phyloP scores from a whole-genome alignment of 2,329 filamentous ascomycete species.

The Teratosphaeria epicoccoides region DNA sequence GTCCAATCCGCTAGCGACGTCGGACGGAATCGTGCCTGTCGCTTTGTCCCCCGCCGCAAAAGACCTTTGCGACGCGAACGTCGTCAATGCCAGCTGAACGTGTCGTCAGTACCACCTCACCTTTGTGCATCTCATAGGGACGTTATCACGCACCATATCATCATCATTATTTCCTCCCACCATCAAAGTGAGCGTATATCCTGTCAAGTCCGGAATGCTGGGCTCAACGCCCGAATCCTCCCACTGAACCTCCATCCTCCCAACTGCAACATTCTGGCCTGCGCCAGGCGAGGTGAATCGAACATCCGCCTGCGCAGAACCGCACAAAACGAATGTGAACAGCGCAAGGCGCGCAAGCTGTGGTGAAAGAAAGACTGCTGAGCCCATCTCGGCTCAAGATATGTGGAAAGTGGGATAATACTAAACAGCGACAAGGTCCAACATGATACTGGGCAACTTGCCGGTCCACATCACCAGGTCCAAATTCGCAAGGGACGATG shows the following conservation, averaged over 20 bases:
- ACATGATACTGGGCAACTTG: no score
- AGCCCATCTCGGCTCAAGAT: not conserved
- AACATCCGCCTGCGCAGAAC: not conserved
- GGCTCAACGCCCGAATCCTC: constrained; percentile 1
- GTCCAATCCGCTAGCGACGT: not conserved
- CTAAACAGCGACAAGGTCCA: not conserved
- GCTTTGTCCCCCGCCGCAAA: not conserved
- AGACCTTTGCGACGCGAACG: constrained; percentile 1
- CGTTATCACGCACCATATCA: not conserved
- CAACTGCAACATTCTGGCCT: not conserved
- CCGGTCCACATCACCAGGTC: no score
- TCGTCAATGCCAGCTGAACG: constrained; percentile 1
- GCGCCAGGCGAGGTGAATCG: constrained; percentile 1
- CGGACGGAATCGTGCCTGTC: constrained; percentile 2
- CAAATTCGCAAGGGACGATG: no score
- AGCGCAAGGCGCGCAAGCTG: not conserved
- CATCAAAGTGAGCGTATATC: constrained; percentile 2
- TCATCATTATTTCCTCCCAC: constrained; percentile 1
- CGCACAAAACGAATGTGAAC: not conserved
- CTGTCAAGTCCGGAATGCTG: constrained; percentile 1
- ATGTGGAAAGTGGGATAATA: not conserved
- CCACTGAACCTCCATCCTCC: constrained; percentile 3
- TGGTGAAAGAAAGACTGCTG: not conserved
- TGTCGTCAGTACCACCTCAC: not conserved
- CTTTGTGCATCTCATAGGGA: not conserved